Percentiles rank a stretch among this genome's conserved stretches.
These are phyloP conservation scores for Acarospora socialis DNA, from an alignment of 2,329 filamentous ascomycete species.

Conservation along the genomic window DNA sequence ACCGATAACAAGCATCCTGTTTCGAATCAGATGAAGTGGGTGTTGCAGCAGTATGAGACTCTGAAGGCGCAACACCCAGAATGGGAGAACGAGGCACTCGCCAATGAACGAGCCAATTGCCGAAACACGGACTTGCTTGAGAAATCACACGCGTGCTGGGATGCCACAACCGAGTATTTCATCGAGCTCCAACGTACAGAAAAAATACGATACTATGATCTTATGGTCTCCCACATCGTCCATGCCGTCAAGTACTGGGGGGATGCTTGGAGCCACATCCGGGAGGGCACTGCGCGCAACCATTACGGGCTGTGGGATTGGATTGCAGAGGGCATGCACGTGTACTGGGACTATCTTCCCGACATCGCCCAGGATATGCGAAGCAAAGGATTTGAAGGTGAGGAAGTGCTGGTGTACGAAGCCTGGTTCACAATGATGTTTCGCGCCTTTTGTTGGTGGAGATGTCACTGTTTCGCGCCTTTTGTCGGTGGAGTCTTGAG, in stretches of 20 bases:
- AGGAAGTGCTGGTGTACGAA: constrained; percentile 9
- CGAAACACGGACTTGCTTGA: no score
- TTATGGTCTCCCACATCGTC: constrained; percentile 6
- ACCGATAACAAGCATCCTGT: not conserved
- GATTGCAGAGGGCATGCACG: constrained; percentile 6
- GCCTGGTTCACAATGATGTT: constrained; percentile 5
- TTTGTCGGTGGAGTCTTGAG: constrained; percentile 8
- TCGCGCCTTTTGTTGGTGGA: constrained; percentile 9
- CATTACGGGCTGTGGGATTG: constrained; percentile 4
- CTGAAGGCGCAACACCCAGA: no score
- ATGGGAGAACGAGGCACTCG: no score
- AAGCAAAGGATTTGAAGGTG: constrained; percentile 9
- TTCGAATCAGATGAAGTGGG: not conserved
- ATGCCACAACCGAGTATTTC: constrained; percentile 3
- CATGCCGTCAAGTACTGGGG: constrained; percentile 11
- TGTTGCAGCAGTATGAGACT: constrained; percentile 1
- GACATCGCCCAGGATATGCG: constrained; percentile 9
- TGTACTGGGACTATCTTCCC: constrained; percentile 7
- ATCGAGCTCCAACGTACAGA: not conserved
- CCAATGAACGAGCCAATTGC: no score
- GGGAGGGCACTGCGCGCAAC: not conserved
- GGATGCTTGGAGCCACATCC: constrained; percentile 5
- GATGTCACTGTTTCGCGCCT: constrained; percentile 7
- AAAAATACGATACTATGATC: constrained; percentile 1
- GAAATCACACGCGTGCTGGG: no score